Base-by-base conservation (phyloP, 2,329 filamentous ascomycete genomes). In the Alternaria gaisen region DNA sequence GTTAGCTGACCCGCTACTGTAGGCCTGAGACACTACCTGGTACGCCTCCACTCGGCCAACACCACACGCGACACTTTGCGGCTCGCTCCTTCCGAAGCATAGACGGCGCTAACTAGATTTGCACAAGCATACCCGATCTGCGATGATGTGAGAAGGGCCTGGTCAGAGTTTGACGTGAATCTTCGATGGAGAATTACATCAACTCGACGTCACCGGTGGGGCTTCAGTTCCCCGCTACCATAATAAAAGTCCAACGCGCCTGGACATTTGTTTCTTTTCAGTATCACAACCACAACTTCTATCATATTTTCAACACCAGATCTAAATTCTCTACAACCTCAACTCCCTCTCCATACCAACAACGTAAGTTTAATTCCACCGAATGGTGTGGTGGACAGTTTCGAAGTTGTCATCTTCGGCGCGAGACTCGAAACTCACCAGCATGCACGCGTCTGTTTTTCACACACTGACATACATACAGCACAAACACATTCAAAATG, bases 191-290 rank as follows among this genome's bases (percentile, higher is more conserved):
- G 38, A 58, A 56, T 41, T 50, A 55, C 58, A 56, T 68, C 57
- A 57, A 16, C 28, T 60, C 53, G 54, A 68, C 67, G 67, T 69
- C 67, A 69, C 52, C 43, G 36, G 67, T 63, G 67, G 61, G 67
- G 60, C 56, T 28, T 22, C 20, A 16, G 41, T 38, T 53, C 34
- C 47, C 32, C 48, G 50, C 58, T 59, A 46, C 46, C 22, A 57
- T 53, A 55, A 64, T 66, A 66, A 64, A 67, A 58, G n/a, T 55
- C 41, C 58, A 56, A 59, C 53, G 50, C 51, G 44, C 36, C 56
- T 51, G 40, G 50, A 36, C 11, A 18, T 30, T 34, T 22, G 40
- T 50, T 53, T 47, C 42, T 52, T 32, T 58, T 20, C 34, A 64
- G 34, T 43, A 44, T 53, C 43, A 56, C 38, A 48, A 53, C 11